phyloP scores from a whole-genome alignment of 192 early-diverging fungal genomes.

The Haplosporangium gracile region DNA sequence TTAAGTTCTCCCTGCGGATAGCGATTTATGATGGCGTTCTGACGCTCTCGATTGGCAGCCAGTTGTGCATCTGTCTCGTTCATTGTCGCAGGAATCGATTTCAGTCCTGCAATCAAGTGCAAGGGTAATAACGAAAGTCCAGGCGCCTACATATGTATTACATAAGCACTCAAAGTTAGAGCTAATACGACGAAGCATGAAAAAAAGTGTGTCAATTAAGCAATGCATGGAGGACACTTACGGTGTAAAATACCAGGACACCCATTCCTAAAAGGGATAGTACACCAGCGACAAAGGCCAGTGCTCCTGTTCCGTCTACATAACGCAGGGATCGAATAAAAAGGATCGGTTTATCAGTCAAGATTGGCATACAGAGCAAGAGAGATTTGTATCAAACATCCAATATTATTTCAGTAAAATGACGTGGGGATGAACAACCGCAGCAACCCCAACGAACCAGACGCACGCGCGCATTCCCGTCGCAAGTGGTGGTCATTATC shows the following conservation, averaged over 20 bases:
- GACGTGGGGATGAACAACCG: constrained; percentile 21
- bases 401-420: constrained; percentile 1
- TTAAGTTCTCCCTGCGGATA: constrained; percentile 20
- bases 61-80: constrained; percentile 31
- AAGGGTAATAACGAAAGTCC: constrained; percentile 44
- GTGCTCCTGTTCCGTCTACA: constrained; percentile 44
- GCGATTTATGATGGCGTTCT: constrained; percentile 38
- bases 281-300: constrained; percentile 64
- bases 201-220: not conserved
- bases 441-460: not conserved
- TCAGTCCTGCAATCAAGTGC: constrained; percentile 37
- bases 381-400: not conserved
- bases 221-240: constrained; percentile 16
- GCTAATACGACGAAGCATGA: not conserved
- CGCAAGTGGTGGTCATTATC: not conserved
- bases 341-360: not conserved
- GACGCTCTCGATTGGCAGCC: constrained; percentile 38
- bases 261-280: constrained; percentile 64
- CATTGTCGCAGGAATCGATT: constrained; percentile 35
- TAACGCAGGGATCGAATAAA: not conserved
- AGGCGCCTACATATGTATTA: constrained; percentile 30
- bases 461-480: not conserved
- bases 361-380: not conserved
- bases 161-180: not conserved
- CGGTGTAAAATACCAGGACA: constrained; percentile 68